A percentile compares a stretch with the other conserved stretches of the same genome.
Evolutionary conservation across 352 stramenopile species (phyloP).

Genomic region (Globisporangium recalcitrans): DNA sequence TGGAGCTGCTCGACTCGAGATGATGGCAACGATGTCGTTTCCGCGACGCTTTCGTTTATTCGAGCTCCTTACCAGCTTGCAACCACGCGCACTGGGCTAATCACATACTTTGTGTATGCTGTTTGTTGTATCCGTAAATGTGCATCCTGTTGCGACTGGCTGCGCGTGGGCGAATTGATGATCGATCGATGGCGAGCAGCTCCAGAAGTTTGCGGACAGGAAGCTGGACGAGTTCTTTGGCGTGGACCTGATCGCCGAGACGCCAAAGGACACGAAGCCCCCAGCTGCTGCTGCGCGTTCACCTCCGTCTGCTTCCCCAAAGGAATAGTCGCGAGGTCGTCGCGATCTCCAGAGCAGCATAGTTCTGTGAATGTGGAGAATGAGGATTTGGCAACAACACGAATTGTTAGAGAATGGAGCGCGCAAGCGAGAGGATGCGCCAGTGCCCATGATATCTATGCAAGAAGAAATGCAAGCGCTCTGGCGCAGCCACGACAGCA

Average conservation of each 20-base stretch:
- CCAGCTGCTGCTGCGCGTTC: not conserved
- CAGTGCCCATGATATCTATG: too few relatives aligned
- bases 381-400: not conserved
- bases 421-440: not conserved
- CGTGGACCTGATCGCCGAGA: slow-evolving; percentile 57
- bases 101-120: not conserved
- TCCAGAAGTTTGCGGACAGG: slow-evolving; percentile 75
- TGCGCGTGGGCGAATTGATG: not conserved
- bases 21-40: not conserved
- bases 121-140: not conserved
- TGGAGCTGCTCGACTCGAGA: not conserved
- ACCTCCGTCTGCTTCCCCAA: too few relatives aligned
- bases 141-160: not conserved
- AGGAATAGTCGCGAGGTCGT: slow-evolving; percentile 5
- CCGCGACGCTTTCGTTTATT: not conserved
- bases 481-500: not conserved
- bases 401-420: not conserved
- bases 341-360: not conserved
- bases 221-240: slow-evolving; percentile 87
- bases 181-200: slow-evolving; percentile 17
- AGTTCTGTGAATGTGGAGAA: not conserved
- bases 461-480: too few relatives aligned
- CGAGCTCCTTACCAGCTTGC: not conserved
- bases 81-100: not conserved
- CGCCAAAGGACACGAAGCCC: slow-evolving; percentile 12